Evolutionary conservation across 768 basidiomycete species (phyloP), one percentile per base, ranked within the genome.

Genomic region (Termitomyces sp.): DNA sequence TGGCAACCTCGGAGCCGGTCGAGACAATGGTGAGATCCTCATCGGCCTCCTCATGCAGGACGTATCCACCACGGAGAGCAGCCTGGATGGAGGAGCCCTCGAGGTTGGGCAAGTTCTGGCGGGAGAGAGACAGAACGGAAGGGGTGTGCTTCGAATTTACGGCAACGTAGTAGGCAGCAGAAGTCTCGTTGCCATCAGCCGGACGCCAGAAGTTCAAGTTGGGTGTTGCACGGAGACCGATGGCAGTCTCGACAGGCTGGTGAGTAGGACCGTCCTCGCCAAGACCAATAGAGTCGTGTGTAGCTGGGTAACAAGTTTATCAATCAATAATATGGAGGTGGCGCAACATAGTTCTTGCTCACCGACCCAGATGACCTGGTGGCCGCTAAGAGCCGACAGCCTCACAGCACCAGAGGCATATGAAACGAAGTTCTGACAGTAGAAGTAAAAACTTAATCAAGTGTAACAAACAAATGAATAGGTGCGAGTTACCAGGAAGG

Each of bases 131-230:
- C 55, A 93, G 75, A 62, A 95, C 78, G 24, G 93, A 93, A 28
- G 94, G 93, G 2, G 91, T 95, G 63, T 76, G 71, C 58, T 71
- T 81, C 58, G 90, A 85, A 60, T 80, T 77, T 63, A 98, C 71
- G 45, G 93, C 88, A 55, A 87, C 82, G 57, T 82, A 70, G 77
- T 97, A 97, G 17, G 94, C 82, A 21, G 94, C 94, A 21, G 91
- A 93, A n/a, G 92, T 94, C 77, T 98, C 95, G 70, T 97, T 96
- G 34, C 95, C 94, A 68, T 97, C 93, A 26, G 93, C 92, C 5
- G 91, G 91, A 57, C 91, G 87, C 88, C 88, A 90, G 79, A 97
- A 92, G 59, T 90, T 88, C 50, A 91, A 74, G 76, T 98, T 96
- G 63, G 95, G 95, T 44, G 84, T 83, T 12, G 95, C 88, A 61